phyloP scores from a whole-genome alignment of 2,329 filamentous ascomycete genomes.

The Verticillium alfalfae region DNA sequence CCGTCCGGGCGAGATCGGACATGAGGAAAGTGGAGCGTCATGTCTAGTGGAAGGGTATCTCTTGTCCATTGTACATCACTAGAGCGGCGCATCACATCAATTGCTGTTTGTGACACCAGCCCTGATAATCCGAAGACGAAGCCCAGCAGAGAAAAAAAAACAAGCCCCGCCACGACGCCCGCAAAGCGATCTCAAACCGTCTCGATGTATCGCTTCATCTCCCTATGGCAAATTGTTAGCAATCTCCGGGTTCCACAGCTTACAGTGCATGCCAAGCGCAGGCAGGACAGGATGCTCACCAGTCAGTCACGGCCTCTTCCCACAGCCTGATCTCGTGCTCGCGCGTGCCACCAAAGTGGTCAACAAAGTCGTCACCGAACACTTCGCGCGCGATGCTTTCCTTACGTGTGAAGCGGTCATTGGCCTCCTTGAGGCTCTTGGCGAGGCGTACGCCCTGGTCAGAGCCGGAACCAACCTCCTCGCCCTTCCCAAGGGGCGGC shows the following conservation, averaged over 20 bases:
- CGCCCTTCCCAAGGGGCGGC: slow-evolving; percentile 77
- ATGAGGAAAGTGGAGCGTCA: neutral
- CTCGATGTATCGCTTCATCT: slow-evolving; percentile 73
- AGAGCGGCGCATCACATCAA: neutral
- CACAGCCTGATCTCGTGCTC: slow-evolving; percentile 87
- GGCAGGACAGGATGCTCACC: slow-evolving; percentile 54
- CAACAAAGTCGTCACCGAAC: slow-evolving; percentile 91
- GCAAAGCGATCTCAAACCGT: slow-evolving; percentile 46
- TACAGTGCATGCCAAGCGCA: neutral
- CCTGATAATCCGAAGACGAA: neutral
- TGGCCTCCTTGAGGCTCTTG: slow-evolving; percentile 81
- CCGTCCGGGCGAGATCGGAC: neutral
- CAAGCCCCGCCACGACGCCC: neutral
- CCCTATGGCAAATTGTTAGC: slow-evolving; percentile 41
- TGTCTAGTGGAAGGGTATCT: neutral
- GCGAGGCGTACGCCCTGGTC: slow-evolving; percentile 76
- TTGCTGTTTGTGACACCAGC: neutral
- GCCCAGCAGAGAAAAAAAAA: neutral
- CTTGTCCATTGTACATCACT: neutral
- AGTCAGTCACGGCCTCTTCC: slow-evolving; percentile 96
- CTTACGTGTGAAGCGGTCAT: slow-evolving; percentile 66
- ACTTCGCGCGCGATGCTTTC: slow-evolving; percentile 89
- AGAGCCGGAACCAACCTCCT: slow-evolving; percentile 66
- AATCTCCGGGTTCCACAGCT: neutral
- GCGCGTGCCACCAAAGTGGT: slow-evolving; percentile 87